Conservation (phyloP, 2,329 filamentous ascomycete genomes). For the Fusarium brachygibbosum region DNA sequence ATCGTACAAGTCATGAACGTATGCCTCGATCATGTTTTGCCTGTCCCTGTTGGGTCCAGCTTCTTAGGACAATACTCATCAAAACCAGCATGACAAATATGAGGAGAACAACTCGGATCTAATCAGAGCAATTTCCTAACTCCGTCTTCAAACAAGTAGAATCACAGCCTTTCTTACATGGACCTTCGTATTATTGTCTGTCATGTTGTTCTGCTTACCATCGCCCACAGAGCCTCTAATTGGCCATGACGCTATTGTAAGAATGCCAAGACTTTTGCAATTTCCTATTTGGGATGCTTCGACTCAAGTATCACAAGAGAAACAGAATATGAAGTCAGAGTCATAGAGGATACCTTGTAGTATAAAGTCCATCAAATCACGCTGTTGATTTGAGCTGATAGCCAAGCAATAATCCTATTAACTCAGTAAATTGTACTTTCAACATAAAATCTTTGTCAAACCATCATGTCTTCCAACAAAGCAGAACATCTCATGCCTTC, state of each 20-base stretch:
- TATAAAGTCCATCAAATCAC: conserved; percentile 7
- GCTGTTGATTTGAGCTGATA: fast-evolving
- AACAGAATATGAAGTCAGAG: not conserved
- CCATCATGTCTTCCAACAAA: conserved; percentile 24
- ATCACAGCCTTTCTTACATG: too few relatives aligned
- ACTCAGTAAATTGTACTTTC: not conserved
- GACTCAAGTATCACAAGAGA: not conserved
- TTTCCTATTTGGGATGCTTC: conserved; percentile 30
- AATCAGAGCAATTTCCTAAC: not conserved
- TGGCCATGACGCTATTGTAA: conserved; percentile 16
- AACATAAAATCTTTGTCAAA: not conserved
- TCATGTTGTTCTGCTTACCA: not conserved
- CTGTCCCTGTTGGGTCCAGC: not conserved
- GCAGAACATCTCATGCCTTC: conserved; percentile 13
- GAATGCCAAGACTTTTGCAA: conserved; percentile 40
- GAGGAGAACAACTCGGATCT: not conserved
- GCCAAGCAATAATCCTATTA: too few relatives aligned
- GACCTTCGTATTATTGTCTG: not conserved
- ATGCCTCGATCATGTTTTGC: not conserved
- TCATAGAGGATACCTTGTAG: not conserved
- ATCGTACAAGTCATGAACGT: too few relatives aligned
- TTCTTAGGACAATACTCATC: not conserved
- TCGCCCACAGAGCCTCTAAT: conserved; percentile 1
- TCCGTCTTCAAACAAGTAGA: not conserved
- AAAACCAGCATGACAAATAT: not conserved